Evolutionary conservation across 805 yeast genomes (phyloP), one percentile per base, ranked within the genome.

Genomic region (Candida sakaeoensis): DNA sequence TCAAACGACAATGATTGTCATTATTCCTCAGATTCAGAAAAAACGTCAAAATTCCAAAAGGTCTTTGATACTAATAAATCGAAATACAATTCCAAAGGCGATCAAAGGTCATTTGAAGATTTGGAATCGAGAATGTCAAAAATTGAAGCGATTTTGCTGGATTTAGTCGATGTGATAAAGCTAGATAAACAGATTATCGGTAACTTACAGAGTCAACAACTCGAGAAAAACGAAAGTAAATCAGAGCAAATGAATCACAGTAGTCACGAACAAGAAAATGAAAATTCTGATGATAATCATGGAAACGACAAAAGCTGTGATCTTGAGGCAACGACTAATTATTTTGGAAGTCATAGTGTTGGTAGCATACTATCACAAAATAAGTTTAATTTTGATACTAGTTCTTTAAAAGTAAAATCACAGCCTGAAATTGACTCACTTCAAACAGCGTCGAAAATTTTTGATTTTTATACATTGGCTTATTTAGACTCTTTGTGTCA

Each of bases 321-420:
- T 37, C 40, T 36, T 13, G 31, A 24, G 25, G 28, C 35, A 4
- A 37, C 7, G 6, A 21, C 29, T 7, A 37, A 37, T 21, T 65
- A 51, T 39, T 54, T 58, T 32, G 71, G 70, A 7, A 48, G 60
- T 28, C 72, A 66, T 40, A 61, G 70, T 8, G 53, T 63, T 24
- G 37, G 61, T 36, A 50, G 60, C 22, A 58, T 66, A 3, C 58
- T 64, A 33, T 62, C 70, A 2, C 49, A 53, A 12, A 57, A 58
- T 37, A 60, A 66, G 9, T 37, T 65, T 40, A 52, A 49, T 19
- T 37, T 4, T 5, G 8, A 6, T 25, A 23, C 24, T 4, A 13
- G 15, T 12, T 34, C 8, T 8, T 12, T 16, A 5, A 12, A 23
- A 13, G 16, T 22, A 4, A 27, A 26, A 19, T 19, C 9, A 19